These are phyloP conservation scores for Spatholobus suberectus DNA, from an alignment of 306 rosid species.

Conservation along the genomic window DNA sequence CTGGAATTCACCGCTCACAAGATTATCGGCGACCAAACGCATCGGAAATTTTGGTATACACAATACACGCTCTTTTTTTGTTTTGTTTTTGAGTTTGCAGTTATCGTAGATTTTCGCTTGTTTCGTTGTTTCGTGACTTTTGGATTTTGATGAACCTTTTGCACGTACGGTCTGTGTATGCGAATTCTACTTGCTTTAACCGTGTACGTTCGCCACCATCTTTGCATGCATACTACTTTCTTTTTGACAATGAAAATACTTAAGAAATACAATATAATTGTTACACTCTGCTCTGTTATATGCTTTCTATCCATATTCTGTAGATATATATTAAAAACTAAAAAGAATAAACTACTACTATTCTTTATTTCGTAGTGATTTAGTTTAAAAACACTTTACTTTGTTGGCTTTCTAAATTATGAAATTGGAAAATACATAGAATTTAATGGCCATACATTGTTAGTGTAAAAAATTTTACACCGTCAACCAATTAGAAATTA, in stretches of 20 bases:
- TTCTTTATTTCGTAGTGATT: background rate
- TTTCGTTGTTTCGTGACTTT: slow-evolving; percentile 23
- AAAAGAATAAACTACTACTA: background rate
- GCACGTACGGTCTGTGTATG: background rate
- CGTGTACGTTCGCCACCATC: too few species aligned
- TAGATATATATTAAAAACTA: background rate
- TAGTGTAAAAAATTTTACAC: too few species aligned
- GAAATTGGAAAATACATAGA: too few species aligned
- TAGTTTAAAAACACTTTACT: background rate
- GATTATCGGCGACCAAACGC: slow-evolving; percentile 24
- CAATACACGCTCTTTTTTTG: background rate
- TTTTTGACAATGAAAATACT: background rate
- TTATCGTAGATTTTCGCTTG: background rate
- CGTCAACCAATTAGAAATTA: too few species aligned
- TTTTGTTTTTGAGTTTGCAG: background rate
- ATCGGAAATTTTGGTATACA: slow-evolving; percentile 59
- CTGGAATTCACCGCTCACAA: slow-evolving; percentile 38
- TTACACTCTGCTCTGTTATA: background rate
- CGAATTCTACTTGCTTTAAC: background rate
- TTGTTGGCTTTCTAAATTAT: background rate
- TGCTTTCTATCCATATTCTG: background rate
- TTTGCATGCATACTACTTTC: background rate
- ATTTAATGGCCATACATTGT: too few species aligned
- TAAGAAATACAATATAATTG: background rate
- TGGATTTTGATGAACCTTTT: background rate